Evolutionary conservation across 768 basidiomycete species (phyloP).

Genomic region (Pulveroboletus sp.): DNA sequence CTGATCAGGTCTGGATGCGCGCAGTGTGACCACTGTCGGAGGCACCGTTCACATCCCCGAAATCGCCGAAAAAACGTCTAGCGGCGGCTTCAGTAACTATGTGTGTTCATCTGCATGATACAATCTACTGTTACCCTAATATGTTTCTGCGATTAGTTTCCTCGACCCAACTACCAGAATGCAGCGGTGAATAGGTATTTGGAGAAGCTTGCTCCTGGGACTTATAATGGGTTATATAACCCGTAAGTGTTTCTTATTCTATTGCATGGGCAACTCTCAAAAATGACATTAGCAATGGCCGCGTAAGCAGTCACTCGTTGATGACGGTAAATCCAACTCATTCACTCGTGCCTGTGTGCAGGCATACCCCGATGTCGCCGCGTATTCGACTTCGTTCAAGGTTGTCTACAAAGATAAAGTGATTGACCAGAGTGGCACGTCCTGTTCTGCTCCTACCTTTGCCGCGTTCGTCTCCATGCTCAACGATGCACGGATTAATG

Average conservation of each 20-base stretch:
- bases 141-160: constrained; percentile 36
- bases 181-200: constrained; percentile 37
- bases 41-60: constrained; percentile 63
- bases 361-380: constrained; percentile 68
- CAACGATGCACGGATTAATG: constrained; percentile 56
- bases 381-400: constrained; percentile 52
- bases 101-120: constrained; percentile 33
- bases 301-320: too few species aligned
- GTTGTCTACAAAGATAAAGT: constrained; percentile 43
- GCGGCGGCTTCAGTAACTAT: too few species aligned
- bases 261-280: background rate
- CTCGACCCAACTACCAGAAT: constrained; percentile 54
- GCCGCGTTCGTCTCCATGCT: constrained; percentile 61
- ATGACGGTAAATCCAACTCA: too few species aligned
- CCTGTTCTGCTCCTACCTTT: too few species aligned
- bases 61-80: constrained; percentile 51
- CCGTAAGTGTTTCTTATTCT: constrained; percentile 34
- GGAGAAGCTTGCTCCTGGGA: too few species aligned
- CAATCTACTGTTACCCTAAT: constrained; percentile 6
- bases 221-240: constrained; percentile 65
- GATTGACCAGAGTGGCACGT: too few species aligned
- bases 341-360: background rate
- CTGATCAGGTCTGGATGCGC: background rate
- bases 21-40: constrained; percentile 70
- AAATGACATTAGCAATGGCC: too few species aligned